Percentiles rank a stretch among this genome's conserved stretches.
Evolutionary conservation across 106 monocot species (phyloP).

Genomic region (Dactylorhiza incarnata): DNA sequence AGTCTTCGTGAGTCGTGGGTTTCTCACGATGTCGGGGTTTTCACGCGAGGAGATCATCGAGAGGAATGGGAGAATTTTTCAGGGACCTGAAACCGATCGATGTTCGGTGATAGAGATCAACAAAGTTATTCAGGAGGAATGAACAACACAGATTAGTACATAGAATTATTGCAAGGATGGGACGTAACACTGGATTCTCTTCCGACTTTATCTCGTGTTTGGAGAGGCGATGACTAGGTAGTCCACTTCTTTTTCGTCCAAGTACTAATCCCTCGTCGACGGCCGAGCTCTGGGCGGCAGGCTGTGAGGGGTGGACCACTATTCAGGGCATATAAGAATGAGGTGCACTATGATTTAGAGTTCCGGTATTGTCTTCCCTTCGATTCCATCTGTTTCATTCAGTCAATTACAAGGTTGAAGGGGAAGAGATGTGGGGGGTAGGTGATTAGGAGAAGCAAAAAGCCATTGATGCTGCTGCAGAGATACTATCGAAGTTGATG

Average conservation of each 20-base stretch:
- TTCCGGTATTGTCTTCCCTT: slow-evolving; percentile 18
- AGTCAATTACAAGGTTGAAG: slow-evolving; percentile 37
- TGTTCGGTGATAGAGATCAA: slow-evolving; percentile 54
- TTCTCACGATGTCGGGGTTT: slow-evolving; percentile 65
- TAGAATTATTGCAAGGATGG: slow-evolving; percentile 84
- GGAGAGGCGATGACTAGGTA: slow-evolving; percentile 37
- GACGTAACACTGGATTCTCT: slow-evolving; percentile 54
- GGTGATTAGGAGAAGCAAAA: slow-evolving; percentile 67
- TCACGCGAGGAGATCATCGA: slow-evolving; percentile 47
- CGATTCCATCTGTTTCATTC: slow-evolving; percentile 7
- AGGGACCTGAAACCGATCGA: slow-evolving; percentile 67
- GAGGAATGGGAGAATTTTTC: slow-evolving; percentile 71
- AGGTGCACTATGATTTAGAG: slow-evolving; percentile 34
- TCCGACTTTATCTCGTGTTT: slow-evolving; percentile 73
- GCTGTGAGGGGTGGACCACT: slow-evolving; percentile 10
- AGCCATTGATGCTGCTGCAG: slow-evolving; percentile 42
- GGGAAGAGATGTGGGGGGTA: slow-evolving; percentile 53
- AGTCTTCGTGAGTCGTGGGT: slow-evolving; percentile 55
- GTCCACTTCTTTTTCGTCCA: slow-evolving; percentile 73
- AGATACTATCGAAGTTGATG: slow-evolving; percentile 50
- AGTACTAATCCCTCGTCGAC: slow-evolving; percentile 46
- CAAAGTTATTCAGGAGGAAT: slow-evolving; percentile 65
- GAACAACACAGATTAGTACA: slow-evolving; percentile 42
- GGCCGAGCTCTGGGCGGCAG: not conserved
- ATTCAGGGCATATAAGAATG: slow-evolving; percentile 44